Conservation (phyloP, 371 early-diverging fungal species). For the Vairimorpha necatrix region DNA sequence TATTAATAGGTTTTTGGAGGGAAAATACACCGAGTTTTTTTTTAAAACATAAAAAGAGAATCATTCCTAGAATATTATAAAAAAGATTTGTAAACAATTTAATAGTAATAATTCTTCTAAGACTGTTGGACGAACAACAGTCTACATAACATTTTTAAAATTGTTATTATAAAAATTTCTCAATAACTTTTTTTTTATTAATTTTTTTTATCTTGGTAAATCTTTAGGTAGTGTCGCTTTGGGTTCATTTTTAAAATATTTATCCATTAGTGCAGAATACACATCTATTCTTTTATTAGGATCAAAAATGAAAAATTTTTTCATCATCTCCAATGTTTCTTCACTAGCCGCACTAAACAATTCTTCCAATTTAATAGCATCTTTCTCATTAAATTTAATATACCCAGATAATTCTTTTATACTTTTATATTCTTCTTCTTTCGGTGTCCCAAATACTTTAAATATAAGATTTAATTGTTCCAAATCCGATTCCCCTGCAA, state of each 20-base stretch:
- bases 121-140: too few species aligned
- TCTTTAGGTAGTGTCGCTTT: slow-evolving; percentile 74
- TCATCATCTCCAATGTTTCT: slow-evolving; percentile 82
- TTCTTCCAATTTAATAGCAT: slow-evolving; percentile 70
- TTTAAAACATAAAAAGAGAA: too few species aligned
- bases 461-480: slow-evolving; percentile 89
- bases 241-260: slow-evolving; percentile 79
- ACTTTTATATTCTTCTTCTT: slow-evolving; percentile 76
- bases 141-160: too few species aligned
- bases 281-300: slow-evolving; percentile 79
- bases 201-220: too few species aligned
- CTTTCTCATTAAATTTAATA: slow-evolving; percentile 68
- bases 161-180: too few species aligned
- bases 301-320: slow-evolving; percentile 79
- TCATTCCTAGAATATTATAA: too few species aligned
- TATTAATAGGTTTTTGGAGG: too few species aligned
- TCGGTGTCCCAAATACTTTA: slow-evolving; percentile 89
- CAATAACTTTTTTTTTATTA: too few species aligned
- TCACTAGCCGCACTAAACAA: slow-evolving; percentile 82
- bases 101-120: too few species aligned
- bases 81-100: too few species aligned
- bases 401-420: slow-evolving; percentile 67
- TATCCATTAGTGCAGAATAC: slow-evolving; percentile 75
- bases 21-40: too few species aligned
- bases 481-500: slow-evolving; percentile 81